A percentile compares a stretch with the other conserved stretches of the same genome.
Conservation (phyloP, 805 yeast species). For the Candida tammaniensis region DNA sequence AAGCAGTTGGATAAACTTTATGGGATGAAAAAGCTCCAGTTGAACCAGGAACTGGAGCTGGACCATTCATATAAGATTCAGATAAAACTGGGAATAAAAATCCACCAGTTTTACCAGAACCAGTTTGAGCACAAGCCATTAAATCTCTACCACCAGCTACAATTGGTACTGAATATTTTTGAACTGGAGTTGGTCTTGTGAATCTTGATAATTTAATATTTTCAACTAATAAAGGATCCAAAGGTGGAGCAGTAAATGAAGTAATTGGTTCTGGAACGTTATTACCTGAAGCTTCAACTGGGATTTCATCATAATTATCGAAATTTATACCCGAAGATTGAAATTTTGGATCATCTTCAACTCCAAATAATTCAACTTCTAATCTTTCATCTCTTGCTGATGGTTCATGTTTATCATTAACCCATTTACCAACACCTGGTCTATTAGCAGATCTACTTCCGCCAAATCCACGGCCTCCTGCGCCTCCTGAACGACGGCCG, state of each 20-base stretch:
- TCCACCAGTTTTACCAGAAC: constrained; percentile 99
- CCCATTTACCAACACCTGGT: constrained; percentile 75
- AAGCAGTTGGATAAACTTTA: constrained; percentile 91
- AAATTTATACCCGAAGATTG: constrained; percentile 97
- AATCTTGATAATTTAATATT: constrained; percentile 88
- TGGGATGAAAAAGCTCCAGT: constrained; percentile 55
- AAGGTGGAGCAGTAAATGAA: constrained; percentile 86
- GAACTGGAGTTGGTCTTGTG: constrained; percentile 95
- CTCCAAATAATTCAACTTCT: constrained; percentile 84
- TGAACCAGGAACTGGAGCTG: constrained; percentile 56
- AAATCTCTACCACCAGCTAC: constrained; percentile 86
- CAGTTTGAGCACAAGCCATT: constrained; percentile 98
- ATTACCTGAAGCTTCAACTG: constrained; percentile 96
- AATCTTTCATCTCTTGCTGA: constrained; percentile 65
- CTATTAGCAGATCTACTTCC: constrained; percentile 24
- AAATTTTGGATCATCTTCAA: constrained; percentile 65
- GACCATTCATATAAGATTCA: constrained; percentile 86
- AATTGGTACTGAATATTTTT: constrained; percentile 89
- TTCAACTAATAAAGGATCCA: constrained; percentile 80
- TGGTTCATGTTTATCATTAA: constrained; percentile 84
- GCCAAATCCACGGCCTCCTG: constrained; percentile 18
- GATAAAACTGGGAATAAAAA: constrained; percentile 96
- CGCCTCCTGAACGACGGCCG: constrained; percentile 30
- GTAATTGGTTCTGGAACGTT: constrained; percentile 92
- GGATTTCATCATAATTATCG: constrained; percentile 97